Percentiles rank a stretch among this genome's conserved stretches.
These are phyloP conservation scores for Colletotrichum sublineola DNA, from an alignment of 2,329 filamentous ascomycete genomes.

Conservation along the genomic window DNA sequence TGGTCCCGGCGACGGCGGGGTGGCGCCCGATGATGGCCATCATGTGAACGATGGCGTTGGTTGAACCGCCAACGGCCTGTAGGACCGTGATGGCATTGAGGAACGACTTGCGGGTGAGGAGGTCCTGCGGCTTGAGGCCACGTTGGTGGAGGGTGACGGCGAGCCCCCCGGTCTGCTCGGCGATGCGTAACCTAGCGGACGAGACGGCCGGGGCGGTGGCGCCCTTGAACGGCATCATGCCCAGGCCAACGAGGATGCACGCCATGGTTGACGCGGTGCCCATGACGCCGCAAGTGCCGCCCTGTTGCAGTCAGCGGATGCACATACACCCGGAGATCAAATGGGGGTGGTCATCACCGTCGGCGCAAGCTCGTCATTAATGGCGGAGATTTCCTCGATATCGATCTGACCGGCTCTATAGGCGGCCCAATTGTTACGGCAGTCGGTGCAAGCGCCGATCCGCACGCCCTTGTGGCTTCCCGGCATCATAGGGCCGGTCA, in stretches of 20 bases:
- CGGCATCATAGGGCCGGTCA: conserved; percentile 83
- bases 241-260: conserved; percentile 84
- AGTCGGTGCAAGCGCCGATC: conserved; percentile 82
- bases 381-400: conserved; percentile 76
- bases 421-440: conserved; percentile 79
- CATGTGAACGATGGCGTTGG: conserved; percentile 88
- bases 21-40: conserved; percentile 84
- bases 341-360: conserved; percentile 61
- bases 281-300: conserved; percentile 90
- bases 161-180: conserved; percentile 77
- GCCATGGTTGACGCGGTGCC: conserved; percentile 94
- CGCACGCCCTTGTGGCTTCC: conserved; percentile 74
- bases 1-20: conserved; percentile 71
- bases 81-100: conserved; percentile 89
- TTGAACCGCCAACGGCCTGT: conserved; percentile 87
- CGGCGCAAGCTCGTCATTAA: conserved; percentile 81
- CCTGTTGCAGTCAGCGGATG: conserved; percentile 50
- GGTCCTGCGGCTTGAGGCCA: conserved; percentile 75
- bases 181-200: conserved; percentile 84
- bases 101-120: conserved; percentile 82
- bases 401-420: conserved; percentile 76
- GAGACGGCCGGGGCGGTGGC: conserved; percentile 84
- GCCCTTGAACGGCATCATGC: conserved; percentile 82
- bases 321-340: too few species aligned
- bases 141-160: conserved; percentile 77